Evolutionary conservation across 2,329 filamentous ascomycete genomes (phyloP).

Genomic region (Elsinoe arachidis): DNA sequence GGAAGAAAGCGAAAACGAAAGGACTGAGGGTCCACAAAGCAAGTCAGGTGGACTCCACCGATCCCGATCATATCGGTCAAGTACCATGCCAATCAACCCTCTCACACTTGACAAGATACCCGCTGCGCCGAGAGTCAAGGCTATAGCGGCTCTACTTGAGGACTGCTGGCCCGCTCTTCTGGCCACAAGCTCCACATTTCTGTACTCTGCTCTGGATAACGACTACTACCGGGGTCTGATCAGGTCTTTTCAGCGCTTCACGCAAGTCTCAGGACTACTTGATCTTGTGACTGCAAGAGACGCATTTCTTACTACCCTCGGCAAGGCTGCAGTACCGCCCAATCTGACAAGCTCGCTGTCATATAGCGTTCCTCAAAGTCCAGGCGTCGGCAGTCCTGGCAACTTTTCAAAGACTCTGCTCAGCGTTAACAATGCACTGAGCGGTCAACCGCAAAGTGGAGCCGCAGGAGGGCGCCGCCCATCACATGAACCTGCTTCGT

Average conservation of each 20-base stretch:
- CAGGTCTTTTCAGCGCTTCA: conserved; percentile 86
- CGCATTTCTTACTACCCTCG: conserved; percentile 87
- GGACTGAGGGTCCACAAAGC: conserved; percentile 28
- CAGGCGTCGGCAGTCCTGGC: conserved; percentile 44
- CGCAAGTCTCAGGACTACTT: conserved; percentile 85
- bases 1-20: conserved; percentile 37
- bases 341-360: conserved; percentile 47
- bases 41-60: conserved; percentile 32
- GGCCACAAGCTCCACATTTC: conserved; percentile 88
- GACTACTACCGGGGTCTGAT: conserved; percentile 92
- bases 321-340: conserved; percentile 84
- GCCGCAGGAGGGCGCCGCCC: conserved; percentile 51
- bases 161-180: conserved; percentile 93
- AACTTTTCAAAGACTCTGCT: conserved; percentile 63
- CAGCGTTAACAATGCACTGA: conserved; percentile 63
- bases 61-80: conserved; percentile 61
- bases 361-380: conserved; percentile 19
- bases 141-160: conserved; percentile 74
- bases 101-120: conserved; percentile 65
- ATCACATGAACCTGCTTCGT: conserved; percentile 44
- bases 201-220: conserved; percentile 83
- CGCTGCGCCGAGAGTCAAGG: conserved; percentile 60
- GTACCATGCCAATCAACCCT: conserved; percentile 76
- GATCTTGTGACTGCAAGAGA: conserved; percentile 79
- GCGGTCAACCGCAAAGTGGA: conserved; percentile 42